These are phyloP conservation scores for Aspergillus tanneri DNA, from an alignment of 2,329 filamentous ascomycete genomes.

Conservation along the genomic window DNA sequence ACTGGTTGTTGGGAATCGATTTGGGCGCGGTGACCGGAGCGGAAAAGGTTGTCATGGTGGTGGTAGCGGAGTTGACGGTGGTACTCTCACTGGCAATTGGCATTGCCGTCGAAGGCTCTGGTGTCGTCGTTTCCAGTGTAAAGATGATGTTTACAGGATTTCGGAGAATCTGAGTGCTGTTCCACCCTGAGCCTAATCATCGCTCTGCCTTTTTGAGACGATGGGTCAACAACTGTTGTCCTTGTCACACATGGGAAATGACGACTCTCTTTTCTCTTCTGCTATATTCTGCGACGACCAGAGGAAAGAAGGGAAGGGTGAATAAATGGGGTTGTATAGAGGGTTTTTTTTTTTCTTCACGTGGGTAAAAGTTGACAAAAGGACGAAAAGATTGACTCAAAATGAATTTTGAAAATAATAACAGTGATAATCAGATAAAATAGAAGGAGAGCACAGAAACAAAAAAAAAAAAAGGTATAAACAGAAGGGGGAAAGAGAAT, in stretches of 20 bases:
- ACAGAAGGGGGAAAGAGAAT: neutral
- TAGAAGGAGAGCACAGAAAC: too few relatives aligned
- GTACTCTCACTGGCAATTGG: conserved; percentile 44
- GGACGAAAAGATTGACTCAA: neutral
- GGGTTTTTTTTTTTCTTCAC: neutral
- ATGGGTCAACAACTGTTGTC: conserved; percentile 28
- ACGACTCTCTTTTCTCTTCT: neutral
- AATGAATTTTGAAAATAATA: neutral
- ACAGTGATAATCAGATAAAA: neutral
- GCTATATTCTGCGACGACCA: conserved; percentile 1
- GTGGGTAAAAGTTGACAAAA: neutral
- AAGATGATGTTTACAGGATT: conserved; percentile 37
- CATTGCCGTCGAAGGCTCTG: conserved; percentile 38
- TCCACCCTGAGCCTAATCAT: conserved; percentile 47
- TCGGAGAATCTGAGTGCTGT: conserved; percentile 43
- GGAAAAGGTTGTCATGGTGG: conserved; percentile 42
- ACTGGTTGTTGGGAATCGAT: conserved; percentile 51
- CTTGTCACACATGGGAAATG: conserved; percentile 9
- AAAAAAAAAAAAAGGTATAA: neutral
- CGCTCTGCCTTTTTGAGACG: conserved; percentile 39
- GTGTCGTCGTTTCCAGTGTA: conserved; percentile 35
- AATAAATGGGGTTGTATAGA: neutral
- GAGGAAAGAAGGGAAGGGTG: neutral
- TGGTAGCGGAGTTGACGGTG: conserved; percentile 31
- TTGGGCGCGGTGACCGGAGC: conserved; percentile 42